phyloP scores from a whole-genome alignment of 805 yeast species.

The Lachancea sp. region DNA sequence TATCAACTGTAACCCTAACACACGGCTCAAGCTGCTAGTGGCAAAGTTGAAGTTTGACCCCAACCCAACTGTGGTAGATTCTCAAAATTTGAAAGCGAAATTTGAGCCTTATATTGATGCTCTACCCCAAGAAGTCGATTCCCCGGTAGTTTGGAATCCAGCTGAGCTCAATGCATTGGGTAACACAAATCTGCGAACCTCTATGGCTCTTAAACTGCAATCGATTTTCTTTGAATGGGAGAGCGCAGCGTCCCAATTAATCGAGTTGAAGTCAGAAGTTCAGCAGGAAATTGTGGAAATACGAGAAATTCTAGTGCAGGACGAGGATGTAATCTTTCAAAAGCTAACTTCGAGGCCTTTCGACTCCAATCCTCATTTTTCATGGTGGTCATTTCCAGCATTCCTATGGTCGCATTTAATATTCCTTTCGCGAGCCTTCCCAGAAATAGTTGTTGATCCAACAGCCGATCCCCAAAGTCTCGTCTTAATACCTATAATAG shows the following conservation, averaged over 20 bases:
- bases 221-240: slow-evolving; percentile 62
- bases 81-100: slow-evolving; percentile 23
- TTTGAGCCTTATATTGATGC: slow-evolving; percentile 43
- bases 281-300: slow-evolving; percentile 14
- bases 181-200: slow-evolving; percentile 60
- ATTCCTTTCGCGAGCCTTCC: slow-evolving; percentile 75
- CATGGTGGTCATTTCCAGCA: slow-evolving; percentile 60
- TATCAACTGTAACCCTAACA: slow-evolving; percentile 26
- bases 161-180: slow-evolving; percentile 46
- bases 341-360: slow-evolving; percentile 8
- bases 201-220: slow-evolving; percentile 43
- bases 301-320: slow-evolving; percentile 12
- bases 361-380: not conserved
- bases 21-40: slow-evolving; percentile 35
- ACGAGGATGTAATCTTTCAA: slow-evolving; percentile 17
- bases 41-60: slow-evolving; percentile 38
- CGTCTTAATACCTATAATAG: slow-evolving; percentile 73
- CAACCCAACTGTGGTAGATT: slow-evolving; percentile 10
- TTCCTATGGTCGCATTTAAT: slow-evolving; percentile 73
- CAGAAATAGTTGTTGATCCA: slow-evolving; percentile 41
- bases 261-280: not conserved
- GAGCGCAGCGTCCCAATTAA: not conserved
- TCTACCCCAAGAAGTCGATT: slow-evolving; percentile 43
- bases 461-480: slow-evolving; percentile 40
- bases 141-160: slow-evolving; percentile 60